Percentiles rank a stretch among this genome's conserved stretches.
Evolutionary conservation across 192 early-diverging fungal genomes (phyloP).

Genomic region (Kickxella alabastrina): DNA sequence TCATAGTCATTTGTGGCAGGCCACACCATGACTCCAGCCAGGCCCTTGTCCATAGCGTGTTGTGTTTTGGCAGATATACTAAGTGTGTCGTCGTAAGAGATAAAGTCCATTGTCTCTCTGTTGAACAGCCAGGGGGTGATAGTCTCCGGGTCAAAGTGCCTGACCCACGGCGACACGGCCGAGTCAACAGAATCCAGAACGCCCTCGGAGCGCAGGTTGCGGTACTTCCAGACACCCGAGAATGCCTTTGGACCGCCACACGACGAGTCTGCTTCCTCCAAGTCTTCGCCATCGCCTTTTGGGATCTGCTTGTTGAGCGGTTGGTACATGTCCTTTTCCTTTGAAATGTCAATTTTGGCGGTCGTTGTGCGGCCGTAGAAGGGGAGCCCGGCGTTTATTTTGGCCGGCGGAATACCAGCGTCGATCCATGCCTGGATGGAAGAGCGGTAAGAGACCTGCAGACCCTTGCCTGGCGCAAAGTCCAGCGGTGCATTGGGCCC

Average conservation of each 20-base stretch:
- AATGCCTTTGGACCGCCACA: conserved; percentile 47
- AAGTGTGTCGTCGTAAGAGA: conserved; percentile 64
- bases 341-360: conserved; percentile 26
- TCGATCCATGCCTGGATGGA: conserved; percentile 55
- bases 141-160: conserved; percentile 57
- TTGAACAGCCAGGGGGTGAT: conserved; percentile 74
- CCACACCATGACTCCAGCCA: conserved; percentile 76
- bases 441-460: conserved; percentile 39
- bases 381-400: conserved; percentile 58
- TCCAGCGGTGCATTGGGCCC: conserved; percentile 63
- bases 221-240: conserved; percentile 67
- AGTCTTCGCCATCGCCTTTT: conserved; percentile 57
- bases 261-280: conserved; percentile 25
- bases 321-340: conserved; percentile 29
- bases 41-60: conserved; percentile 25
- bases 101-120: conserved; percentile 53
- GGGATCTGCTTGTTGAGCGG: conserved; percentile 40
- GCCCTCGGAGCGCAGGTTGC: conserved; percentile 59
- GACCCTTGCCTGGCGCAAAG: conserved; percentile 21
- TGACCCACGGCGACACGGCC: conserved; percentile 56
- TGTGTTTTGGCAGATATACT: conserved; percentile 54
- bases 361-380: conserved; percentile 62
- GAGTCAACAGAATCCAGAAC: conserved; percentile 39
- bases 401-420: conserved; percentile 57
- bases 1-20: conserved; percentile 61